Percentiles rank a stretch among this genome's conserved stretches.
Evolutionary conservation across 169 alveolate genomes (phyloP).

Genomic region (Cytauxzoon felis): DNA sequence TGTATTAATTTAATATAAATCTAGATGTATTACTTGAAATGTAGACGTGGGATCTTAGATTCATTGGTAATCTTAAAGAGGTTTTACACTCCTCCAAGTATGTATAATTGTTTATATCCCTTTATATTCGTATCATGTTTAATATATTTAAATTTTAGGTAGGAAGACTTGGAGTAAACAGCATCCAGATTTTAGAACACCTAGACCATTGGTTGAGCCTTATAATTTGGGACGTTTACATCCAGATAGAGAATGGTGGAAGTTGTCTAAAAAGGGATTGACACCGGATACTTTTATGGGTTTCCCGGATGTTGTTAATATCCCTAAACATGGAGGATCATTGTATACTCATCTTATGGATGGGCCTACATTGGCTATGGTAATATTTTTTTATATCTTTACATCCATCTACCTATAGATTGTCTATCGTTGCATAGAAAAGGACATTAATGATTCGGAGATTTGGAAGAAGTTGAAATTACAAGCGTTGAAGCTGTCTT

Average conservation of each 20-base stretch:
- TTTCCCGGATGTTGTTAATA: slow-evolving; percentile 67
- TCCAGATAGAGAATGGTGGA: slow-evolving; percentile 80
- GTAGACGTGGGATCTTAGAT: slow-evolving; percentile 1
- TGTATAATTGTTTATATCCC: slow-evolving; percentile 4
- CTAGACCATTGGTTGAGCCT: slow-evolving; percentile 77
- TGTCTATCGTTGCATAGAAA: slow-evolving; percentile 65
- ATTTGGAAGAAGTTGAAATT: slow-evolving; percentile 64
- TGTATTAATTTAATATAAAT: too few species aligned
- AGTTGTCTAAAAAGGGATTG: slow-evolving; percentile 62
- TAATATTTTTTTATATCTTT: background rate
- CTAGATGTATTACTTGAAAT: background rate
- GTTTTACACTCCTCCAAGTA: slow-evolving; percentile 63
- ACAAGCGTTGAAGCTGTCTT: slow-evolving; percentile 61
- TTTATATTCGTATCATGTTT: slow-evolving; percentile 36
- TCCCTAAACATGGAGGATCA: slow-evolving; percentile 72
- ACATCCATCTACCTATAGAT: slow-evolving; percentile 39
- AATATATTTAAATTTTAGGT: slow-evolving; percentile 8
- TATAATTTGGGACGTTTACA: slow-evolving; percentile 70
- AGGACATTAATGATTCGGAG: slow-evolving; percentile 52
- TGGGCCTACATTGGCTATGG: slow-evolving; percentile 65
- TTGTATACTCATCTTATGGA: slow-evolving; percentile 75
- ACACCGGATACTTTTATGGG: slow-evolving; percentile 76
- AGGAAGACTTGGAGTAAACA: slow-evolving; percentile 79
- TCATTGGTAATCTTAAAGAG: slow-evolving; percentile 25
- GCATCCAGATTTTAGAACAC: slow-evolving; percentile 69